Base-by-base conservation (phyloP, 2,329 filamentous ascomycete genomes). In the Exophiala sideris region DNA sequence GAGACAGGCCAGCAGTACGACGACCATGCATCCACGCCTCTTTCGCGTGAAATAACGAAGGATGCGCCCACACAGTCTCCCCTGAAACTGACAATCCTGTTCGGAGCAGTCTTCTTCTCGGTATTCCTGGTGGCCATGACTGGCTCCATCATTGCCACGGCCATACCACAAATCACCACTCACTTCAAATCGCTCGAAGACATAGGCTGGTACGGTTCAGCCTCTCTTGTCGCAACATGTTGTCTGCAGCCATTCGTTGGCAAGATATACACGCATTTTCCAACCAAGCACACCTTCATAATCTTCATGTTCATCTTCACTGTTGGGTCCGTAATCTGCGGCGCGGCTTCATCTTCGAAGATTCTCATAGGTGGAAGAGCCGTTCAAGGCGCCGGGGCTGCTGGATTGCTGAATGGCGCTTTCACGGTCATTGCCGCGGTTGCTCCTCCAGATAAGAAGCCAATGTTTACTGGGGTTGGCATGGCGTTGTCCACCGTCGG, bases 51-150 rank as follows among this genome's bases (percentile, higher is more conserved):
- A 29, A n/a, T 7, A 24, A 39, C 33, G 2, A 38, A 20, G 14
- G 21, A 45, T 7, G 32, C 8, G 12, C 7, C 48, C 32, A 11
- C 36, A 36, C n/a, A 32, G 18, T 16, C 41, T 3, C 34, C 29
- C 50, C 32, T 58, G 59, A 11, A 62, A 48, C 18, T 61, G 58
- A 2, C 58, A 57, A 14, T 64, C 49, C 48, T 74, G 54, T 33
- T 73, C 62, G 42, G 40, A 3, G 67, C 67, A 1, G 64, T 80
- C 12, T 76, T 75, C 0, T 56, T 76, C 5, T 72, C 71, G 5
- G 69, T 71, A 6, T 81, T 80, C 55, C 61, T 79, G 12, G 73
- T 78, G 67, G 61, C 81, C 56, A 58, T 82, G 3, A 80, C 82
- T 52, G 75, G 71, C 35, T 78, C 79, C 1, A 81, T 83, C 47